A percentile compares a stretch with the other conserved stretches of the same genome.
phyloP scores from a whole-genome alignment of 2,329 filamentous ascomycete species.

The Botrytis tulipae region DNA sequence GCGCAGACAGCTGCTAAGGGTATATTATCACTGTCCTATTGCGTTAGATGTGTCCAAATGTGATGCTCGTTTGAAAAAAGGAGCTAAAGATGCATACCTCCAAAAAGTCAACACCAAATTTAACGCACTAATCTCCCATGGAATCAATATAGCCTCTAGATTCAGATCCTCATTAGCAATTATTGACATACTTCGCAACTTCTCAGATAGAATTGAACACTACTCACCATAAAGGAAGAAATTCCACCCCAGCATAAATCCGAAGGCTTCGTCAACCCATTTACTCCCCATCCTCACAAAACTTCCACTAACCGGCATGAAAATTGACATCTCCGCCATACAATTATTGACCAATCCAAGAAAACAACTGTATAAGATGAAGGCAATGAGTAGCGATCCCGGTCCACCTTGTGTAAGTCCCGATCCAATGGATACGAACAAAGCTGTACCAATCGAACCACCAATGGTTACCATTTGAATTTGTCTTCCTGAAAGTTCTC shows the following conservation, averaged over 20 bases:
- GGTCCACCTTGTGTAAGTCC: slow-evolving; percentile 42
- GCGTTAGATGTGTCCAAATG: neutral
- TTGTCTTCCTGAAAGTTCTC: slow-evolving; percentile 45
- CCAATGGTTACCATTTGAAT: slow-evolving; percentile 51
- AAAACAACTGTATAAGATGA: slow-evolving; percentile 45
- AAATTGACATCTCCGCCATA: slow-evolving; percentile 55
- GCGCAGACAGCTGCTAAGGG: slow-evolving; percentile 42
- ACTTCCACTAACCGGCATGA: slow-evolving; percentile 51
- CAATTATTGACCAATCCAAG: slow-evolving; percentile 33
- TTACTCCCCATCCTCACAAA: slow-evolving; percentile 55
- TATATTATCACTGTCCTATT: slow-evolving; percentile 35
- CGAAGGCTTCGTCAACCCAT: slow-evolving; percentile 54
- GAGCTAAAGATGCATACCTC: slow-evolving; percentile 29
- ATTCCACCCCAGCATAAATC: slow-evolving; percentile 55
- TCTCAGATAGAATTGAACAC: too few species aligned
- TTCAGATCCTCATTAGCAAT: neutral
- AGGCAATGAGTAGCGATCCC: slow-evolving; percentile 46
- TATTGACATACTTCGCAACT: neutral
- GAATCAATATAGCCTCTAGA: slow-evolving; percentile 31
- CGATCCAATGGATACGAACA: slow-evolving; percentile 47
- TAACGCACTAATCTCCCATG: slow-evolving; percentile 43
- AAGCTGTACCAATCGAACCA: slow-evolving; percentile 48
- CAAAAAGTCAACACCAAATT: slow-evolving; percentile 47
- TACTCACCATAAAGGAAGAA: slow-evolving; percentile 57
- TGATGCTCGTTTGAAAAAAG: neutral